Conservation (phyloP, 2,329 filamentous ascomycete species). For the Colletotrichum navitas region DNA sequence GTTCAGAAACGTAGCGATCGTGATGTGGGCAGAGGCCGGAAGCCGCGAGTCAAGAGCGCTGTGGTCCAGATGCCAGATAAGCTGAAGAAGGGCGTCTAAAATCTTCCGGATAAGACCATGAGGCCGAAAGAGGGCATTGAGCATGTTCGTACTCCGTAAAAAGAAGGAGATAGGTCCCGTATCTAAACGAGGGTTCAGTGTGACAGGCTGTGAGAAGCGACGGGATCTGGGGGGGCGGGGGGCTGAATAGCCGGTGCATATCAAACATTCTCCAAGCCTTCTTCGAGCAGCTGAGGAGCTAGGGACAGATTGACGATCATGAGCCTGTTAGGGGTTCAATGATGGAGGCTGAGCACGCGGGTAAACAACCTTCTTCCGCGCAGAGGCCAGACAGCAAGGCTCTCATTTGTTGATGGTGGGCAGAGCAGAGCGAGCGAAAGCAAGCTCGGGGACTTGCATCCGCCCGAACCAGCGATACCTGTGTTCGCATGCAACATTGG, state of each 20-base stretch:
- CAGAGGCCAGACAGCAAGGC: not conserved
- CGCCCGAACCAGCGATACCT: conserved; percentile 12
- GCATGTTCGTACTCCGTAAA: not conserved
- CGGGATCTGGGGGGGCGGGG: not conserved
- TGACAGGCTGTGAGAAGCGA: not conserved
- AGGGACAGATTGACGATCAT: conserved; percentile 25
- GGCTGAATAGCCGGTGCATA: conserved; percentile 11
- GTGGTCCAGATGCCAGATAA: not conserved
- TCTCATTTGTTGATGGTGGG: conserved; percentile 37
- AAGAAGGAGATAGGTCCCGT: not conserved
- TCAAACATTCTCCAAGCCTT: conserved; percentile 16
- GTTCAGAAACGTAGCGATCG: conserved; percentile 20
- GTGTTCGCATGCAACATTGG: too few relatives aligned
- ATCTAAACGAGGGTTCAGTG: conserved; percentile 11
- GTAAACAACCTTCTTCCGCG: conserved; percentile 19
- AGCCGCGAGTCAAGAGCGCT: conserved; percentile 5
- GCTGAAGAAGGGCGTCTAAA: not conserved
- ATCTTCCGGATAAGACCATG: not conserved
- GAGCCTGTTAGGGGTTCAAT: conserved; percentile 8
- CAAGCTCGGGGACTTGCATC: conserved; percentile 11
- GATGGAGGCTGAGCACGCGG: conserved; percentile 30
- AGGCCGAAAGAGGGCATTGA: not conserved
- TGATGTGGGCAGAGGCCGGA: conserved; percentile 29
- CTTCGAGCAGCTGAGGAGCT: conserved; percentile 20
- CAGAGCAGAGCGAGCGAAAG: conserved; percentile 15